phyloP scores from a whole-genome alignment of 2,329 filamentous ascomycete species.

The Aspergillus felis region DNA sequence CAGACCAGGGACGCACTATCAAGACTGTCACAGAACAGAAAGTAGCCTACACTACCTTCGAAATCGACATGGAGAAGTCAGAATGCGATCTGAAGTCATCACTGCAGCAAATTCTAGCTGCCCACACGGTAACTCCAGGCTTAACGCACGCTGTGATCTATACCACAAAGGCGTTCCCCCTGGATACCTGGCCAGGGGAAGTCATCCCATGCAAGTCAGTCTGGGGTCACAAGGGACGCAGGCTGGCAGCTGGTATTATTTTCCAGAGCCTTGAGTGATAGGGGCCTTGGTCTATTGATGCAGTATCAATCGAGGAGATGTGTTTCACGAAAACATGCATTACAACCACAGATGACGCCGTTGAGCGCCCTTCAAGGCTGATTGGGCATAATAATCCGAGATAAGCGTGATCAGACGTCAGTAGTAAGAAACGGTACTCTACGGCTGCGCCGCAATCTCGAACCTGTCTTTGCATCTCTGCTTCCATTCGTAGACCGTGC shows the following conservation, averaged over 20 bases:
- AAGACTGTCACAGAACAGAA: constrained; percentile 21
- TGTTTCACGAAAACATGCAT: neutral
- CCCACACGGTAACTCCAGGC: constrained; percentile 6
- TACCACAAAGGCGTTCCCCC: constrained; percentile 23
- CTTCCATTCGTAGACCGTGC: neutral
- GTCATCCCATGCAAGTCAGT: constrained; percentile 41
- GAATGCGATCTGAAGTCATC: constrained; percentile 16
- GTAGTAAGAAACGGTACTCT: neutral
- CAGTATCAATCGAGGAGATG: neutral
- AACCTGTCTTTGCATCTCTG: neutral
- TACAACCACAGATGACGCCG: neutral
- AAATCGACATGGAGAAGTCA: constrained; percentile 21
- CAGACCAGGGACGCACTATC: constrained; percentile 13
- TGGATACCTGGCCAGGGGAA: constrained; percentile 28
- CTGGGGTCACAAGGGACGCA: constrained; percentile 34
- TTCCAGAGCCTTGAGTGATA: constrained; percentile 20
- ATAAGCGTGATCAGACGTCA: neutral
- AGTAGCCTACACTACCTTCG: constrained; percentile 28
- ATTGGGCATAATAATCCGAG: neutral
- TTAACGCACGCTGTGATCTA: constrained; percentile 33
- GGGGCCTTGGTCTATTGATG: neutral
- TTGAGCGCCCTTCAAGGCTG: neutral
- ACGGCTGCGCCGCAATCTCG: neutral
- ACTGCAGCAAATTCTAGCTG: constrained; percentile 22
- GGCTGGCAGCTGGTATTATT: constrained; percentile 34